Conservation (phyloP, 2,329 filamentous ascomycete species). For the Penicillium sp. region DNA sequence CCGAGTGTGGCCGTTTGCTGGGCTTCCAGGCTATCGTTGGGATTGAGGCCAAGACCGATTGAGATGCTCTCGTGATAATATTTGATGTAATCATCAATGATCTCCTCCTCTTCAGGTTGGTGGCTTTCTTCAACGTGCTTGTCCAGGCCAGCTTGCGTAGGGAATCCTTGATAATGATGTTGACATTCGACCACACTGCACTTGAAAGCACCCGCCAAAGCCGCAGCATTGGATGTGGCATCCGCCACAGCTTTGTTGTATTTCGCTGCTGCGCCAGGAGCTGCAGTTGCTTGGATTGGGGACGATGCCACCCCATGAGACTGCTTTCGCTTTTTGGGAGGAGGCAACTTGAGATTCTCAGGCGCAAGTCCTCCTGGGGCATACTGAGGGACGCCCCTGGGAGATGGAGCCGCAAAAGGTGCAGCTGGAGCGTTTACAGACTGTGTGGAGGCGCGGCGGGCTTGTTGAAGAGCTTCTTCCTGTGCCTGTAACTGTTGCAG, state of each 20-base stretch:
- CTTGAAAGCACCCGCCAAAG: conserved; percentile 50
- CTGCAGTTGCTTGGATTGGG: conserved; percentile 25
- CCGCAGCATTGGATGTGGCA: conserved; percentile 40
- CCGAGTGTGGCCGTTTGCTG: conserved; percentile 19
- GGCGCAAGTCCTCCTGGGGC: conserved; percentile 53
- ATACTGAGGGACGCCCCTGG: conserved; percentile 58
- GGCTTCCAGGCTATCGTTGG: conserved; percentile 16
- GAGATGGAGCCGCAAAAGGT: conserved; percentile 55
- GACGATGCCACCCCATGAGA: conserved; percentile 41
- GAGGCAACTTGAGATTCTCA: conserved; percentile 58
- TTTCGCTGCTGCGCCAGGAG: conserved; percentile 30
- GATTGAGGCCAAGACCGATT: conserved; percentile 48
- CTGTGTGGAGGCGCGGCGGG: conserved; percentile 40
- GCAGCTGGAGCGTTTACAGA: conserved; percentile 49
- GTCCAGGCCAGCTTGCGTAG: conserved; percentile 54
- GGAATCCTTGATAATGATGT: conserved; percentile 54
- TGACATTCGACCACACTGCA: conserved; percentile 56
- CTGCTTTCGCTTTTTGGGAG: conserved; percentile 57
- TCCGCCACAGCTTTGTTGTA: conserved; percentile 42
- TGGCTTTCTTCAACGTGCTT: conserved; percentile 56
- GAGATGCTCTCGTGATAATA: conserved; percentile 56
- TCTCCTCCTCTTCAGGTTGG: conserved; percentile 43
- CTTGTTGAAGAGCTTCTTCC: conserved; percentile 43
- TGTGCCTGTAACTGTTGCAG: conserved; percentile 50
- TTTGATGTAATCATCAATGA: conserved; percentile 55